phyloP scores from a whole-genome alignment of 78 protist genomes.

The Anaeramoeba flamelloides region DNA sequence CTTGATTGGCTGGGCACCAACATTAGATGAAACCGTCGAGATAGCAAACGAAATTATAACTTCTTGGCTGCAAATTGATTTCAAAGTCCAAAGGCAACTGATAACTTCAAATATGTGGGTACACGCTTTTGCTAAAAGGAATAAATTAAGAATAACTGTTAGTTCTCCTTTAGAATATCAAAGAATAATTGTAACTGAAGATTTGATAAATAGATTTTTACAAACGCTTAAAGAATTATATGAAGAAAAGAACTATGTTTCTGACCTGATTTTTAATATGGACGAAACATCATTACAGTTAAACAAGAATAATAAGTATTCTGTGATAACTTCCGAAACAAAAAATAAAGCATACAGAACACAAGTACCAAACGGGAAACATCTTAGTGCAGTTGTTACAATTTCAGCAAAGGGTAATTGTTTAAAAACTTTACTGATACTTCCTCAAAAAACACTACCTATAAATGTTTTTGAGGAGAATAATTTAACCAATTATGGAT shows the following conservation, averaged over 20 bases:
- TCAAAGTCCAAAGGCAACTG: background rate
- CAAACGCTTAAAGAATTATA: background rate
- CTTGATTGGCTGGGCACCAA: background rate
- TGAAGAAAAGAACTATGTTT: background rate
- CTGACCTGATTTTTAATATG: background rate
- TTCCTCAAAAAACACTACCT: background rate
- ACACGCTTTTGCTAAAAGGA: background rate
- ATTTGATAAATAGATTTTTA: background rate
- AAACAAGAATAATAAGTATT: background rate
- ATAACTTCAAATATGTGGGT: background rate
- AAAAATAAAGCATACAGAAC: background rate
- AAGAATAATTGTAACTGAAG: background rate
- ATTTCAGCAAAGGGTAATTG: background rate
- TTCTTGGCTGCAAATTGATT: too few relatives aligned
- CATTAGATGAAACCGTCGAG: background rate
- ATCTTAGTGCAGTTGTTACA: background rate
- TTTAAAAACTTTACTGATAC: background rate
- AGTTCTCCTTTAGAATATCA: background rate
- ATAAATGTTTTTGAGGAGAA: background rate
- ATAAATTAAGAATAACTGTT: background rate
- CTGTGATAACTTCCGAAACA: too few relatives aligned
- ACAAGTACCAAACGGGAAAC: too few relatives aligned
- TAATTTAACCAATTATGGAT: background rate
- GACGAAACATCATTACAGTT: background rate
- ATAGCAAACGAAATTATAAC: background rate